Percentiles rank a stretch among this genome's conserved stretches.
phyloP scores from a whole-genome alignment of 805 yeast species.

The Ogataea minuta region DNA sequence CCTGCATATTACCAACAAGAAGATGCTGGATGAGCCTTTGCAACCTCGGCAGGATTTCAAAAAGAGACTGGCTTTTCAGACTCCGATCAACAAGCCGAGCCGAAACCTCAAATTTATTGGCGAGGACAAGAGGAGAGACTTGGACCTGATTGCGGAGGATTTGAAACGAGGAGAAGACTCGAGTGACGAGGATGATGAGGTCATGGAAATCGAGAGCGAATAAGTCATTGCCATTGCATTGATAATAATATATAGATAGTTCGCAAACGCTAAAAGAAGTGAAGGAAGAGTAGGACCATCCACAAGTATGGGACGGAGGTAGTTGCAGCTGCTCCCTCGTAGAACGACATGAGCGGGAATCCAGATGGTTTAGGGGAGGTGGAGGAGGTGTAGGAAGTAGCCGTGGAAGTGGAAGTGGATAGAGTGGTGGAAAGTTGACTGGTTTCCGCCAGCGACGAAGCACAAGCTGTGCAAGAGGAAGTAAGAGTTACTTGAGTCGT shows the following conservation, averaged over 20 bases:
- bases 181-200: constrained; percentile 43
- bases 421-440: constrained; percentile 5
- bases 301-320: not conserved
- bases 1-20: constrained; percentile 26
- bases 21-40: constrained; percentile 24
- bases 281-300: constrained; percentile 6
- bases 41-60: constrained; percentile 3
- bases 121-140: constrained; percentile 27
- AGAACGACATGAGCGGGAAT: constrained; percentile 1
- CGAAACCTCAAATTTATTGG: constrained; percentile 29
- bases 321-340: constrained; percentile 3
- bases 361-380: constrained; percentile 1
- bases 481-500: too few species aligned
- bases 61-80: constrained; percentile 16
- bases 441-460: constrained; percentile 8
- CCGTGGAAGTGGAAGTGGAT: constrained; percentile 2
- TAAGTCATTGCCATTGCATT: constrained; percentile 18
- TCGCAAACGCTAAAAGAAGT: constrained; percentile 5
- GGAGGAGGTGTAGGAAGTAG: constrained; percentile 3
- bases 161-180: constrained; percentile 44
- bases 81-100: constrained; percentile 24
- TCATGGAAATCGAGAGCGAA: constrained; percentile 63
- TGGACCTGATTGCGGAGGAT: constrained; percentile 39
- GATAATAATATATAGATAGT: constrained; percentile 8
- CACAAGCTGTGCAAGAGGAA: constrained; percentile 4